These are phyloP conservation scores for Kazachstania kunashirensis DNA, from an alignment of 805 yeast genomes.

Conservation along the genomic window DNA sequence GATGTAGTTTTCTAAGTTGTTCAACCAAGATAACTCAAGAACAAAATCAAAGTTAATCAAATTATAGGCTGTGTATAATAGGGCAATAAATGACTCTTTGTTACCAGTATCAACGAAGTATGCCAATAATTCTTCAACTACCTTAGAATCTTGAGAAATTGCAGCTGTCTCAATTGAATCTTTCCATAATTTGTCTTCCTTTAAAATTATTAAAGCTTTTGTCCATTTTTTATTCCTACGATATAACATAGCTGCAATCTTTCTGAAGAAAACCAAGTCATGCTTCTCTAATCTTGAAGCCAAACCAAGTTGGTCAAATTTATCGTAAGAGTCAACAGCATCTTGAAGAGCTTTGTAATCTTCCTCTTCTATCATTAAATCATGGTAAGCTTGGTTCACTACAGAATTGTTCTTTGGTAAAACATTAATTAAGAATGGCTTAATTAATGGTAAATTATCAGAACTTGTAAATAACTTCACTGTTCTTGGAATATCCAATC, in stretches of 20 bases:
- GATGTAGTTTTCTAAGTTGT: constrained; percentile 69
- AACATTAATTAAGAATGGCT: constrained; percentile 88
- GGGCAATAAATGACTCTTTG: constrained; percentile 88
- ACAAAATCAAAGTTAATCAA: constrained; percentile 74
- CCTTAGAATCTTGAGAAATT: constrained; percentile 62
- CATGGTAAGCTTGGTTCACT: constrained; percentile 93
- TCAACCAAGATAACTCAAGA: constrained; percentile 84
- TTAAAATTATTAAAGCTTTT: constrained; percentile 79
- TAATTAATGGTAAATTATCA: constrained; percentile 91
- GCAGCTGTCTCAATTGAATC: constrained; percentile 92
- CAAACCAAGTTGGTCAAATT: constrained; percentile 84
- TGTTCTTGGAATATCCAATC: constrained; percentile 89
- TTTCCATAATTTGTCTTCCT: constrained; percentile 88
- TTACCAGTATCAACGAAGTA: constrained; percentile 96
- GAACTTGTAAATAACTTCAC: constrained; percentile 90
- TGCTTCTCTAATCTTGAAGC: constrained; percentile 92
- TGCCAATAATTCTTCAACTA: constrained; percentile 78
- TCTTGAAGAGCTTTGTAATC: constrained; percentile 84
- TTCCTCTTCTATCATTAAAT: constrained; percentile 89
- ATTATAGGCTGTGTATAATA: constrained; percentile 77
- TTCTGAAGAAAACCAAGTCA: constrained; percentile 84
- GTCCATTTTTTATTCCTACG: constrained; percentile 89
- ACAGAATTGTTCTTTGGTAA: constrained; percentile 81
- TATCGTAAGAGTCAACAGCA: constrained; percentile 80
- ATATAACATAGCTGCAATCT: constrained; percentile 88